Evolutionary conservation across 495 filamentous ascomycete genomes (phyloP), one percentile per base, ranked within the genome.

Genomic region (Daldinia childiae): DNA sequence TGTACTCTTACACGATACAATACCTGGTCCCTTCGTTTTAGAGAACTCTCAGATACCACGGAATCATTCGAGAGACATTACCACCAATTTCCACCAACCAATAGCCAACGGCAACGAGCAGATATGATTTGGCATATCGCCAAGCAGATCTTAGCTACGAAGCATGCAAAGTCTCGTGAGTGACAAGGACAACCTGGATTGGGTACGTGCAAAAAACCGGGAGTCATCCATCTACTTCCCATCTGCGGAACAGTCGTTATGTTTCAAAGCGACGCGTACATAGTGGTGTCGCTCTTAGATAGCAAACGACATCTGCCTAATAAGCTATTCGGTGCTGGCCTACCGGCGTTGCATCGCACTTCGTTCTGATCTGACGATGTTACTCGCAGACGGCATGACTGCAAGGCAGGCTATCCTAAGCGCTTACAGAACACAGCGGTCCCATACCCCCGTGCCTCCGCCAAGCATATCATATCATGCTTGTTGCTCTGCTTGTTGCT

Each of bases 271-370:
- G 32, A 66, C 51, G 41, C 43, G 39, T 34, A 51, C 43, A 30
- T 34, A 51, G 65, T 61, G 26, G 48, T 27, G 19, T 57, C 39
- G 62, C 57, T 66, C 34, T 61, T 30, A 41, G 41, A 71, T 60
- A 24, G 50, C 57, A 65, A 51, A 50, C 38, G 38, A 71, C 61
- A 71, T 70, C 55, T 64, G 67, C 61, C 61, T 70, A 70, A 70
- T 64, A 60, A 36, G 26, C 51, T 58, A 48, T 48, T 57, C 62
- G 21, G 60, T 38, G 43, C 66, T 41, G 66, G 60, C 67, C 50
- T 66, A 63, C 56, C 50, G 55, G 68, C 29, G 68, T 71, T 56
- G 56, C 68, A 71, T 71, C 26, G 55, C 38, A 62, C 32, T 38
- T 62, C 68, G 50, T 27, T 48, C 26, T 38, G 56, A 62, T 71